phyloP scores from a whole-genome alignment of 306 rosid species.

The Sophora flavescens region DNA sequence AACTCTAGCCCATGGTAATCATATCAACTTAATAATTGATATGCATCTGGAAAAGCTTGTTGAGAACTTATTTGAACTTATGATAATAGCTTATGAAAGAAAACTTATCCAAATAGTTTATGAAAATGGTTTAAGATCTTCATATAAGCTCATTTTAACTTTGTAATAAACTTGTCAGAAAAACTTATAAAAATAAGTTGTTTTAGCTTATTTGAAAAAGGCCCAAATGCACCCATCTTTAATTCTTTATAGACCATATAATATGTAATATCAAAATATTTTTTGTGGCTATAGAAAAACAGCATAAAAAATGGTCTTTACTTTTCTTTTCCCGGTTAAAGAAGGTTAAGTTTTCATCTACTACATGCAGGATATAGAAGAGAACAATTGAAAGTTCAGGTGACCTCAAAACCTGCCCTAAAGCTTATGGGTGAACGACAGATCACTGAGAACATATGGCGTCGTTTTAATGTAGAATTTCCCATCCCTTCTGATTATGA shows the following conservation, averaged over 20 bases:
- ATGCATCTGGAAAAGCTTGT: too few species aligned
- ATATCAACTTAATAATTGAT: not conserved
- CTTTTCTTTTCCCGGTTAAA: not conserved
- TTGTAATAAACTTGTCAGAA: too few species aligned
- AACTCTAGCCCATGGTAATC: not conserved
- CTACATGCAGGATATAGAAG: conserved; percentile 58
- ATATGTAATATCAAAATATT: not conserved
- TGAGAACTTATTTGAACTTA: too few species aligned
- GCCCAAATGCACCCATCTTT: too few species aligned
- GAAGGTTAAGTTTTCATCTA: not conserved
- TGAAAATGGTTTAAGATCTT: too few species aligned
- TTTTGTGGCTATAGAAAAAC: too few species aligned
- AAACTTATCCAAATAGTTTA: too few species aligned
- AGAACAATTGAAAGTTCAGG: conserved; percentile 65
- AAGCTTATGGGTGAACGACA: conserved; percentile 63
- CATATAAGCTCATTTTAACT: too few species aligned
- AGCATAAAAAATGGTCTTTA: not conserved
- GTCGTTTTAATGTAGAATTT: conserved; percentile 63
- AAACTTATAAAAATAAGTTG: too few species aligned
- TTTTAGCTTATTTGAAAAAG: too few species aligned
- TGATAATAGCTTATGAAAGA: too few species aligned
- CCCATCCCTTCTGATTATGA: conserved; percentile 56
- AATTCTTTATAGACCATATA: not conserved
- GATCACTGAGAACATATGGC: conserved; percentile 47
- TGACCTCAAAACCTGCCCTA: conserved; percentile 55